phyloP scores from a whole-genome alignment of 2,329 filamentous ascomycete genomes.

The Coniella vitis region DNA sequence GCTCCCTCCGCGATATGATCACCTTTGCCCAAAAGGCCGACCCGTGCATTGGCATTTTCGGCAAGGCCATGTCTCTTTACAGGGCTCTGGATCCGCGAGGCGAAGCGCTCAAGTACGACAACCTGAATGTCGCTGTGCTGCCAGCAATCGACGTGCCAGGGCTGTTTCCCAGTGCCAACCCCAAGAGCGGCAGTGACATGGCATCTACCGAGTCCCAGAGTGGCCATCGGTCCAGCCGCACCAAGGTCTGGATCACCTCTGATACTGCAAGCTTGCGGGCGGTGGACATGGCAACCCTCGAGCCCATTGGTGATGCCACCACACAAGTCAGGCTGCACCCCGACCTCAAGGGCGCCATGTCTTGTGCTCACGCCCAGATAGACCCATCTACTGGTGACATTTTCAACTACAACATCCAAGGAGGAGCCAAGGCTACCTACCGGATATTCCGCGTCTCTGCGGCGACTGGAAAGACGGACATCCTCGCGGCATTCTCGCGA shows the following conservation, averaged over 20 bases:
- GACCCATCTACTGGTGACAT: slow-evolving; percentile 69
- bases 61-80: slow-evolving; percentile 62
- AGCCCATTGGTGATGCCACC: slow-evolving; percentile 57
- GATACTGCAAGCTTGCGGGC: slow-evolving; percentile 52
- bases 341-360: slow-evolving; percentile 57
- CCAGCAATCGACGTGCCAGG: slow-evolving; percentile 3
- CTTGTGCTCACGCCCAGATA: slow-evolving; percentile 63
- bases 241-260: slow-evolving; percentile 48
- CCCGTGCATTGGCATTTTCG: slow-evolving; percentile 66
- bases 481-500: slow-evolving; percentile 60
- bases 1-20: slow-evolving; percentile 48
- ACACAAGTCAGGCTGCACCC: slow-evolving; percentile 59
- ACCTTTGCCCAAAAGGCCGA: slow-evolving; percentile 68
- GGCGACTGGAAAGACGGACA: slow-evolving; percentile 56
- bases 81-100: slow-evolving; percentile 22
- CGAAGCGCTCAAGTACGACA: slow-evolving; percentile 35
- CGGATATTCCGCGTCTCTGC: slow-evolving; percentile 62
- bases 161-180: slow-evolving; percentile 15
- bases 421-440: slow-evolving; percentile 53
- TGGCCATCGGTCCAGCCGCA: slow-evolving; percentile 14
- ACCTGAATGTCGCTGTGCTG: slow-evolving; percentile 60
- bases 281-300: slow-evolving; percentile 63
- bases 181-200: slow-evolving; percentile 31
- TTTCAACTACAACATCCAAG: slow-evolving; percentile 74
- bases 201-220: neutral